These are phyloP conservation scores for Trichoderma sp. DNA, from an alignment of 2,329 filamentous ascomycete species.

Conservation along the genomic window DNA sequence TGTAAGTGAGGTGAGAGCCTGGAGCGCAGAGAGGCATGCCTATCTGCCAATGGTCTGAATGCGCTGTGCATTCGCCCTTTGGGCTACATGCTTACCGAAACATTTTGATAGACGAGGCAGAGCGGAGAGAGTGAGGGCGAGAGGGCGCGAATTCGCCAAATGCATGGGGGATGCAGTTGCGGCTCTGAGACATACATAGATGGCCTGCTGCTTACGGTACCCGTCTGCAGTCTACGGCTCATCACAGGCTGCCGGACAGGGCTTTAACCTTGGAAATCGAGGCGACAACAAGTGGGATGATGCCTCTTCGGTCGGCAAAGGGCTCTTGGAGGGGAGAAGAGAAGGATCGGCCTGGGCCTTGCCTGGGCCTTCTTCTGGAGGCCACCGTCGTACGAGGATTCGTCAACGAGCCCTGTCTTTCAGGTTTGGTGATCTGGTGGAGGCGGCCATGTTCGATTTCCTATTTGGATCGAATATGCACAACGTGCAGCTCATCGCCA, in stretches of 20 bases:
- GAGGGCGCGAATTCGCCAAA: background rate
- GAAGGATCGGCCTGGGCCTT: background rate
- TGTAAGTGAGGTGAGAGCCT: background rate
- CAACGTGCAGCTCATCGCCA: constrained; percentile 21
- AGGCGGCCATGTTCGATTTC: constrained; percentile 16
- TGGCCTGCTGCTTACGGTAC: background rate
- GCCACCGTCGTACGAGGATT: constrained; percentile 18
- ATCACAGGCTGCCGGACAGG: background rate
- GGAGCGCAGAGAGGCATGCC: background rate
- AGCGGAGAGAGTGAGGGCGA: constrained; percentile 6
- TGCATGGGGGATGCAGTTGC: background rate
- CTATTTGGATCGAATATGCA: constrained; percentile 26
- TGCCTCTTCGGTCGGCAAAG: background rate
- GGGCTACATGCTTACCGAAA: constrained; percentile 19
- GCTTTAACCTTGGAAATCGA: background rate
- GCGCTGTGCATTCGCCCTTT: constrained; percentile 2
- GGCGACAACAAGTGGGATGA: background rate
- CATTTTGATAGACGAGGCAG: constrained; percentile 18
- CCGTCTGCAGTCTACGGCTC: background rate
- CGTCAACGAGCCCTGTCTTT: constrained; percentile 2
- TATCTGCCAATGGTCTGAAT: constrained; percentile 10
- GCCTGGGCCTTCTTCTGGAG: constrained; percentile 4
- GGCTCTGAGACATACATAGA: background rate
- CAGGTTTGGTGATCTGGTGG: constrained; percentile 16
- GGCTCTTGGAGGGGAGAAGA: background rate